Evolutionary conservation across 2,329 filamentous ascomycete species (phyloP).

Genomic region (Lasiodiplodia citricola): DNA sequence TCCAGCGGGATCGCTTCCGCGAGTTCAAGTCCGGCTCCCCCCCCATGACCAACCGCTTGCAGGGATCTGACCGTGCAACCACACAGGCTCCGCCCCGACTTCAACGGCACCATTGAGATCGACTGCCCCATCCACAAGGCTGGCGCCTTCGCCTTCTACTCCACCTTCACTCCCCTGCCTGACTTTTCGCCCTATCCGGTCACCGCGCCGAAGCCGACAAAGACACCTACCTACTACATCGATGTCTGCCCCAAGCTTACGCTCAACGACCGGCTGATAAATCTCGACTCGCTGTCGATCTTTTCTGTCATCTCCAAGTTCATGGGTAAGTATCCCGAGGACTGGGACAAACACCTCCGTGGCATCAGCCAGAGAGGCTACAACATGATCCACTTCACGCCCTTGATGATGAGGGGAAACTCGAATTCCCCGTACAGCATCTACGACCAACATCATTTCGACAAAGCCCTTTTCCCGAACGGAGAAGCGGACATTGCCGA

Average conservation of each 20-base stretch:
- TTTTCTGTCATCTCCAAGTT: constrained; percentile 98
- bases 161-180: constrained; percentile 87
- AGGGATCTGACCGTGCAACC: constrained; percentile 11
- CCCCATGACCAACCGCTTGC: constrained; percentile 24
- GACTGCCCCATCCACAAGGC: constrained; percentile 82
- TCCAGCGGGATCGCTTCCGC: constrained; percentile 78
- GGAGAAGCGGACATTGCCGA: constrained; percentile 82
- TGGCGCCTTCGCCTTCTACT: constrained; percentile 93
- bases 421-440: constrained; percentile 98
- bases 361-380: constrained; percentile 92
- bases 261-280: constrained; percentile 75
- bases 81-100: constrained; percentile 81
- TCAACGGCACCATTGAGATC: constrained; percentile 89
- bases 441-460: constrained; percentile 89
- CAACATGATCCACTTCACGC: constrained; percentile 99
- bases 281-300: constrained; percentile 84
- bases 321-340: constrained; percentile 87
- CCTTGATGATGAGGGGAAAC: constrained; percentile 81
- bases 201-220: constrained; percentile 61
- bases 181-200: constrained; percentile 68
- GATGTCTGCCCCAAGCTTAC: constrained; percentile 85
- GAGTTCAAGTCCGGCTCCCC: constrained; percentile 78
- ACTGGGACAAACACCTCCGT: constrained; percentile 87
- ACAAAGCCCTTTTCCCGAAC: constrained; percentile 78
- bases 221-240: constrained; percentile 85